A percentile compares a stretch with the other conserved stretches of the same genome.
These are phyloP conservation scores for Cryoendolithus antarcticus DNA, from an alignment of 2,329 filamentous ascomycete genomes.

Conservation along the genomic window DNA sequence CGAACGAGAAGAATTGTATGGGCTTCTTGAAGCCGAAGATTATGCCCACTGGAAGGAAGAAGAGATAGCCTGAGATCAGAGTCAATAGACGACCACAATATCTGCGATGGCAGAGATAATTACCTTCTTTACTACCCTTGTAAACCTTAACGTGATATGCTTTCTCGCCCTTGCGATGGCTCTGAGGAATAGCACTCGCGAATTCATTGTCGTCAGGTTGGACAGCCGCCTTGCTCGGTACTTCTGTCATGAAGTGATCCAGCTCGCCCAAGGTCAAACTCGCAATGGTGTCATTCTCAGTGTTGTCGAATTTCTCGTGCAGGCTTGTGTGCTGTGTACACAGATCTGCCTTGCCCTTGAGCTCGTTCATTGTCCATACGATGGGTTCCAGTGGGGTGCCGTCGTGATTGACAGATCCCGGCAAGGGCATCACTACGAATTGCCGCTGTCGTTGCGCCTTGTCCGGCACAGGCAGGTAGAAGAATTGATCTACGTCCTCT, in stretches of 20 bases:
- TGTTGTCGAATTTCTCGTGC: conserved; percentile 13
- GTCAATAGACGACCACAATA: background rate
- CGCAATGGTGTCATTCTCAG: conserved; percentile 35
- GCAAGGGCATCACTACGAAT: conserved; percentile 46
- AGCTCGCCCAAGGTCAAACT: conserved; percentile 32
- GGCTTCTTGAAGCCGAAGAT: conserved; percentile 56
- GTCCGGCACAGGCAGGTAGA: conserved; percentile 52
- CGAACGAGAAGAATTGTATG: conserved; percentile 49
- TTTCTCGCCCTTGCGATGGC: conserved; percentile 50
- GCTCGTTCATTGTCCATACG: conserved; percentile 48
- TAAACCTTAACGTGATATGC: conserved; percentile 53
- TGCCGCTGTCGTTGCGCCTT: conserved; percentile 52
- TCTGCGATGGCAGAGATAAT: conserved; percentile 5
- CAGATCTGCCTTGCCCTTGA: conserved; percentile 13
- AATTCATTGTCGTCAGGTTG: conserved; percentile 46
- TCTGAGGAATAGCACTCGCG: conserved; percentile 46
- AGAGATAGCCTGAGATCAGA: conserved; percentile 42
- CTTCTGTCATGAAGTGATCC: conserved; percentile 34
- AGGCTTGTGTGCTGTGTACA: background rate
- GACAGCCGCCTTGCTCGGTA: conserved; percentile 34
- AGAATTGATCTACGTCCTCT: conserved; percentile 43
- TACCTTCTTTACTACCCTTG: conserved; percentile 53
- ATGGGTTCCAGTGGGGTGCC: conserved; percentile 39
- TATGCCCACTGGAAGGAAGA: conserved; percentile 49
- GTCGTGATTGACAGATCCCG: conserved; percentile 29